Conservation (phyloP, 305 asterid species). For the Ruellia speciosa region DNA sequence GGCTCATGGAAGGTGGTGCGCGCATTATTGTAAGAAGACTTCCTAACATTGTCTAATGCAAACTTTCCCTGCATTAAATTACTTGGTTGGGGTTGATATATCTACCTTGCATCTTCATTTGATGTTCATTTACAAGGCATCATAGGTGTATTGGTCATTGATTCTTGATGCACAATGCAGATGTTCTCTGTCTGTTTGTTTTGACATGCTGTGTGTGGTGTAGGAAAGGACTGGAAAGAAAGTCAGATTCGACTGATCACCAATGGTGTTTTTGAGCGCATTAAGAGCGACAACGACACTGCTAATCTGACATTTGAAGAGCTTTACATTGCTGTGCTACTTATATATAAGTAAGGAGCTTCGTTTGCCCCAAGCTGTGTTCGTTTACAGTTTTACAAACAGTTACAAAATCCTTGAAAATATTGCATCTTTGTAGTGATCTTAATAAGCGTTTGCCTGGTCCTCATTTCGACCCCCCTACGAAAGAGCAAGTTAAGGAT, state of each 20-base stretch:
- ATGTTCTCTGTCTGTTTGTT: not conserved
- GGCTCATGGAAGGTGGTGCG: too few relatives aligned
- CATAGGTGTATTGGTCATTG: not conserved
- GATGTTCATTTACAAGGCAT: too few relatives aligned
- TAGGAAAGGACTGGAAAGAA: constrained; percentile 87
- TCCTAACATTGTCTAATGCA: too few relatives aligned
- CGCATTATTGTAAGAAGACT: too few relatives aligned
- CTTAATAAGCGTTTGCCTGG: constrained; percentile 89
- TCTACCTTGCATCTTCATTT: too few relatives aligned
- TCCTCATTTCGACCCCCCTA: constrained; percentile 89
- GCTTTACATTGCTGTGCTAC: constrained; percentile 72
- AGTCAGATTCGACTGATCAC: constrained; percentile 48
- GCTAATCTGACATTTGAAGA: constrained; percentile 63
- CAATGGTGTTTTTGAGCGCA: constrained; percentile 56
- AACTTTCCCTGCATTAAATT: too few relatives aligned
- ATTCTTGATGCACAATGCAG: not conserved
- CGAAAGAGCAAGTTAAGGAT: constrained; percentile 53
- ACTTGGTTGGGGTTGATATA: too few relatives aligned
- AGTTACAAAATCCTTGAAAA: not conserved
- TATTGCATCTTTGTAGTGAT: constrained; percentile 44
- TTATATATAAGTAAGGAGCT: constrained; percentile 65
- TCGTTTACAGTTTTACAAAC: not conserved
- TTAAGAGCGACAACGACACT: constrained; percentile 50
- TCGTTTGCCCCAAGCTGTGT: not conserved
- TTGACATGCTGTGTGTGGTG: constrained; percentile 12